phyloP scores from a whole-genome alignment of 164 flowering plant species.

The Annona cherimola region DNA sequence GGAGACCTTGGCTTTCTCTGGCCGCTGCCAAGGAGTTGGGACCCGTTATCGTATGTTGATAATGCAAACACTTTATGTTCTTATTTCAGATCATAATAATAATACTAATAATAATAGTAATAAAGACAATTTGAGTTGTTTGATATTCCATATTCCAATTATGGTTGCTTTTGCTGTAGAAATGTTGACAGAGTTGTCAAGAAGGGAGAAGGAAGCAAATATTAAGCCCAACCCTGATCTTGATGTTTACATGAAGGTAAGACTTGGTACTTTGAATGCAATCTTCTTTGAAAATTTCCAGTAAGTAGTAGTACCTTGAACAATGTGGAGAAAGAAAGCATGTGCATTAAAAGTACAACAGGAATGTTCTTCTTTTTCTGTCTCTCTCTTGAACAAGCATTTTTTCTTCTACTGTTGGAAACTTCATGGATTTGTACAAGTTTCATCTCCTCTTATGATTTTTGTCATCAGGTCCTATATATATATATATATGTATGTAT shows the following conservation, averaged over 20 bases:
- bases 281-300: not conserved
- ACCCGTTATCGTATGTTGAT: conserved; percentile 30
- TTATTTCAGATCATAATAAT: not conserved
- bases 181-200: conserved; percentile 25
- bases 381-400: not conserved
- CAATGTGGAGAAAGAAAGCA: not conserved
- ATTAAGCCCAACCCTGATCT: conserved; percentile 36
- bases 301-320: not conserved
- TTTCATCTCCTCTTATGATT: not conserved
- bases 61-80: not conserved
- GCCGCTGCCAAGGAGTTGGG: conserved; percentile 63
- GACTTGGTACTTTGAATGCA: not conserved
- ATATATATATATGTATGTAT: too few species aligned
- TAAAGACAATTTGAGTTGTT: not conserved
- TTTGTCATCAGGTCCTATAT: not conserved
- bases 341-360: not conserved
- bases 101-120: too few species aligned
- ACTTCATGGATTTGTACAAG: too few species aligned
- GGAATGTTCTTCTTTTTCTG: not conserved
- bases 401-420: not conserved
- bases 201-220: conserved; percentile 33
- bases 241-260: conserved; percentile 17
- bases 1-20: conserved; percentile 54
- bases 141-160: not conserved
- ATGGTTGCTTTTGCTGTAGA: conserved; percentile 11